Evolutionary conservation across 768 basidiomycete genomes (phyloP).

Genomic region (Leccinellum luteum): DNA sequence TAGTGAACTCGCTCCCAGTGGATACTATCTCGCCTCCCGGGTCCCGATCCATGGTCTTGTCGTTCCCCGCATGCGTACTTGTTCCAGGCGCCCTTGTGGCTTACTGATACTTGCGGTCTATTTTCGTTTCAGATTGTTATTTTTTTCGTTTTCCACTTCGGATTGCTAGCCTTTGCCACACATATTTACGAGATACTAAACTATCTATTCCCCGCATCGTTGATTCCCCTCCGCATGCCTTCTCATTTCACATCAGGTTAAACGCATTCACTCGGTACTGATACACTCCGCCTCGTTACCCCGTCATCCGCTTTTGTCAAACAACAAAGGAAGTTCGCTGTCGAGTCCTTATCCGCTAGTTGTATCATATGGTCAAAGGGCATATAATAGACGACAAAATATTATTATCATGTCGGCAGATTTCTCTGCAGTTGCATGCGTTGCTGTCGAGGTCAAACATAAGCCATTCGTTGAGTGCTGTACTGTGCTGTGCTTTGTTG

Average conservation of each 20-base stretch:
- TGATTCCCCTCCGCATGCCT: conserved; percentile 18
- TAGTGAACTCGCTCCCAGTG: conserved; percentile 18
- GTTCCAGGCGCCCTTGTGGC: conserved; percentile 1
- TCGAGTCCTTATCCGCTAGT: conserved; percentile 3
- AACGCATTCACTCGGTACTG: conserved; percentile 1
- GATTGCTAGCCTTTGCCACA: conserved; percentile 10
- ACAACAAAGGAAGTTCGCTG: conserved; percentile 5
- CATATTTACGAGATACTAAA: conserved; percentile 6
- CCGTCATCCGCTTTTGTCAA: background rate
- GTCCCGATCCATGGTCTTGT: background rate
- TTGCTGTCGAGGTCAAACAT: conserved; percentile 4
- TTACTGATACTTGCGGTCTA: background rate
- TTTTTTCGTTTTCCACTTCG: background rate
- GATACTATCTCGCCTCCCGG: background rate
- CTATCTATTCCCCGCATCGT: conserved; percentile 14
- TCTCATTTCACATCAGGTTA: conserved; percentile 8
- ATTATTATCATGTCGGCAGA: background rate
- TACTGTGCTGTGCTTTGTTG: background rate
- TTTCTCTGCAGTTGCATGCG: background rate
- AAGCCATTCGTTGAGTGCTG: background rate
- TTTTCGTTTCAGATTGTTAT: background rate
- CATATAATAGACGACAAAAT: conserved; percentile 17
- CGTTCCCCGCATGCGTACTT: background rate
- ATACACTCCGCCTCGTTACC: background rate
- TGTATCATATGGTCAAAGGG: conserved; percentile 13